phyloP scores from a whole-genome alignment of 1,284 basidiomycete genomes.

The Irpex rosettiformis region DNA sequence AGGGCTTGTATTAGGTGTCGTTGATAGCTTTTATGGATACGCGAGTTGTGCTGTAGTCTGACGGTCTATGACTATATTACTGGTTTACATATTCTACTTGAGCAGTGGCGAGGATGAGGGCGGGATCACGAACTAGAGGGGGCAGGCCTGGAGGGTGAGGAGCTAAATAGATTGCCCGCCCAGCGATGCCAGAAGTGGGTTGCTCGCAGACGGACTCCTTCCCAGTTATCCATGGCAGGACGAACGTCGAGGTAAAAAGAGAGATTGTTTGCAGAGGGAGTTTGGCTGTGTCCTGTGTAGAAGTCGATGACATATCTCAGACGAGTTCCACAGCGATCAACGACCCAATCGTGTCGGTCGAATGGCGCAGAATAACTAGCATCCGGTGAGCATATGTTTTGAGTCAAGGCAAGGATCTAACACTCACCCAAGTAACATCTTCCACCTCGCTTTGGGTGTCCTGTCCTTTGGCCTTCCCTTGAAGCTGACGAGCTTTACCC shows the following conservation, averaged over 20 bases:
- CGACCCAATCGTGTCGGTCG: constrained; percentile 96
- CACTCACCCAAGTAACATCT: constrained; percentile 83
- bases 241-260: constrained; percentile 95
- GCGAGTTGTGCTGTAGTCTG: constrained; percentile 1
- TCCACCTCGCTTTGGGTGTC: constrained; percentile 81
- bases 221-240: constrained; percentile 90
- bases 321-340: constrained; percentile 87
- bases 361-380: constrained; percentile 89
- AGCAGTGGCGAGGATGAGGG: neutral
- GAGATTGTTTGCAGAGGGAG: constrained; percentile 38
- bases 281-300: constrained; percentile 79
- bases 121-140: neutral
- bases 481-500: constrained; percentile 82
- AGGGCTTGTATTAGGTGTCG: constrained; percentile 4
- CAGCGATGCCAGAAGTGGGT: constrained; percentile 47
- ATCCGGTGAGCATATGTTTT: constrained; percentile 3
- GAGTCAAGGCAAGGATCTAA: neutral
- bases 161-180: constrained; percentile 26
- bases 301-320: constrained; percentile 98
- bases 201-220: constrained; percentile 79
- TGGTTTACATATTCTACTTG: neutral
- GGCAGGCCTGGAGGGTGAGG: neutral
- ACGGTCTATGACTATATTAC: neutral
- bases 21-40: constrained; percentile 1
- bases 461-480: constrained; percentile 73